Evolutionary conservation across 352 stramenopile species (phyloP).

Genomic region (Phytopythium montanum): DNA sequence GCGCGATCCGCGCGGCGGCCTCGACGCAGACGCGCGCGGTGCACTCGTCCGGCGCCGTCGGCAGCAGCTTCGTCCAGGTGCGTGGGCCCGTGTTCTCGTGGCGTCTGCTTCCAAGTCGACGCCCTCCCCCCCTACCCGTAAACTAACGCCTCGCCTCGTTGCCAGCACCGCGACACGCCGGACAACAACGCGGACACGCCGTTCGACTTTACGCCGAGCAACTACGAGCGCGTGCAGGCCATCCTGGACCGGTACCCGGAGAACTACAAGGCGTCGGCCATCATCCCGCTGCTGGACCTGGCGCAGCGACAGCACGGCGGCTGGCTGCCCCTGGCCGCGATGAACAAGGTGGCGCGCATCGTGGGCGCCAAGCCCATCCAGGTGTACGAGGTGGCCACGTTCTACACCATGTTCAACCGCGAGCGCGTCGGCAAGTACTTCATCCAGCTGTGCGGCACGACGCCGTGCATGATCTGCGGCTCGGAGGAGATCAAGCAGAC

Average conservation of each 20-base stretch:
- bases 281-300: conserved; percentile 98
- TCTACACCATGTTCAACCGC: conserved; percentile 99
- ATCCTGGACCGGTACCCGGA: conserved; percentile 97
- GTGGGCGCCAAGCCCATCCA: conserved; percentile 94
- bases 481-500: conserved; percentile 99
- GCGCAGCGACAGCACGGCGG: conserved; percentile 96
- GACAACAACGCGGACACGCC: conserved; percentile 95
- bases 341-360: conserved; percentile 99
- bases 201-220: conserved; percentile 98
- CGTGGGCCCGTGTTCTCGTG: not conserved
- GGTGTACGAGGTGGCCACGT: conserved; percentile 99
- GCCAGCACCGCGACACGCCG: conserved; percentile 96
- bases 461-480: conserved; percentile 99
- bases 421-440: conserved; percentile 96
- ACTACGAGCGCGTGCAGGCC: conserved; percentile 94
- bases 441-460: conserved; percentile 98
- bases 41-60: conserved; percentile 38
- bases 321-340: conserved; percentile 97
- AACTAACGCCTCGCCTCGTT: too few relatives aligned
- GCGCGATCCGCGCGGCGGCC: conserved; percentile 24
- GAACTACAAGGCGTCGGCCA: conserved; percentile 98
- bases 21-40: conserved; percentile 26
- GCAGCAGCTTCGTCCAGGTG: conserved; percentile 25
- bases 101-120: too few relatives aligned
- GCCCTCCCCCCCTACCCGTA: too few relatives aligned